Conservation (phyloP, 2,329 filamentous ascomycete genomes). For the Dactylellina drechsleri region DNA sequence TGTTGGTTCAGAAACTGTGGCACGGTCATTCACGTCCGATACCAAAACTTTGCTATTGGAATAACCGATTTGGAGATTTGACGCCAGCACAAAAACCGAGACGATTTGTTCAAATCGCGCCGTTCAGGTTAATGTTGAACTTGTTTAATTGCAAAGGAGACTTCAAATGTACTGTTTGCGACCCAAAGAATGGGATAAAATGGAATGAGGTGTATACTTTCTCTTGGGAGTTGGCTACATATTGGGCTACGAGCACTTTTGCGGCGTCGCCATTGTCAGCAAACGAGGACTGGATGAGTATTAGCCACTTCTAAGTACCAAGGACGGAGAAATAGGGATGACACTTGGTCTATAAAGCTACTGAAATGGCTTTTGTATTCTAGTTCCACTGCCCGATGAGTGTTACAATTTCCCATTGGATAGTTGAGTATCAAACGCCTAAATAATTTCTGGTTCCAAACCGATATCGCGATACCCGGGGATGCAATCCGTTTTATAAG, state of each 20-base stretch:
- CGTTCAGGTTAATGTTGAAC: constrained; percentile 22
- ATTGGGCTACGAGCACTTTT: constrained; percentile 14
- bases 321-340: no score
- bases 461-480: no score
- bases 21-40: constrained; percentile 9
- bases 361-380: no score
- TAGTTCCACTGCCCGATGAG: no score
- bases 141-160: constrained; percentile 20
- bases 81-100: constrained; percentile 11
- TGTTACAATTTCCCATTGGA: no score
- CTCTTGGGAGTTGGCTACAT: constrained; percentile 27
- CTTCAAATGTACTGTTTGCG: constrained; percentile 20
- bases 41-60: constrained; percentile 20
- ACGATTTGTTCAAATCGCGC: constrained; percentile 28
- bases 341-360: no score
- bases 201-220: constrained; percentile 25
- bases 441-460: no score
- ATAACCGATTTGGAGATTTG: neutral
- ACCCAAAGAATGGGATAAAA: constrained; percentile 11
- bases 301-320: no score
- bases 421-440: no score
- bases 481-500: no score
- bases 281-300: neutral
- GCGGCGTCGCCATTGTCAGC: neutral
- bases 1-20: constrained; percentile 18